Evolutionary conservation across 2,329 filamentous ascomycete genomes (phyloP).

Genomic region (Neurospora crassa): DNA sequence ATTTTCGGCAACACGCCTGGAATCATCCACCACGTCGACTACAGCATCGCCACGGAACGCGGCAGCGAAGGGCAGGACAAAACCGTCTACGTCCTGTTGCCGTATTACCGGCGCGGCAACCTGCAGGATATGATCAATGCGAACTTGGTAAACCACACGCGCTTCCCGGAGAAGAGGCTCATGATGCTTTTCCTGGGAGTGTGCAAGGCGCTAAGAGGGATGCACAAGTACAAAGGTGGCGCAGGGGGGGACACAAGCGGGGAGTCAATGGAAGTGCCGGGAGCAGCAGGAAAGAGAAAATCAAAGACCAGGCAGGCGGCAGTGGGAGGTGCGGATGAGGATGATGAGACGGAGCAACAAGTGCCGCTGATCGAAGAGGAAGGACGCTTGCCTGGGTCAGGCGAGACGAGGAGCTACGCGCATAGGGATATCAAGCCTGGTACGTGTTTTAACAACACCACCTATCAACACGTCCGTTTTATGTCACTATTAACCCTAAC

Average conservation of each 20-base stretch:
- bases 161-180: conserved; percentile 77
- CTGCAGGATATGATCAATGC: conserved; percentile 98
- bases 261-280: conserved; percentile 41
- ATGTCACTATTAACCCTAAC: conserved; percentile 1
- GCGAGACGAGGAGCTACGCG: conserved; percentile 61
- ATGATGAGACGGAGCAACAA: conserved; percentile 66
- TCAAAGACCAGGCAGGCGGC: conserved; percentile 18
- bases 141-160: conserved; percentile 89
- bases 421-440: conserved; percentile 97
- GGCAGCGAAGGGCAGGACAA: conserved; percentile 56
- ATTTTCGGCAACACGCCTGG: conserved; percentile 75
- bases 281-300: conserved; percentile 21
- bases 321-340: conserved; percentile 44
- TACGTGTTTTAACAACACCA: conserved; percentile 31
- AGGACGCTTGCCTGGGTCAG: conserved; percentile 54
- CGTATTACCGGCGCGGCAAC: conserved; percentile 92
- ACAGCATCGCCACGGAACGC: conserved; percentile 68
- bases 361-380: conserved; percentile 76
- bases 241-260: conserved; percentile 21
- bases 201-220: conserved; percentile 74
- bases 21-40: conserved; percentile 80
- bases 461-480: neutral
- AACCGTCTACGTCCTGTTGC: conserved; percentile 92
- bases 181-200: conserved; percentile 91
- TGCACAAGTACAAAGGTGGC: conserved; percentile 75